Conservation (phyloP, 2,329 filamentous ascomycete species). For the Diplodia seriata region DNA sequence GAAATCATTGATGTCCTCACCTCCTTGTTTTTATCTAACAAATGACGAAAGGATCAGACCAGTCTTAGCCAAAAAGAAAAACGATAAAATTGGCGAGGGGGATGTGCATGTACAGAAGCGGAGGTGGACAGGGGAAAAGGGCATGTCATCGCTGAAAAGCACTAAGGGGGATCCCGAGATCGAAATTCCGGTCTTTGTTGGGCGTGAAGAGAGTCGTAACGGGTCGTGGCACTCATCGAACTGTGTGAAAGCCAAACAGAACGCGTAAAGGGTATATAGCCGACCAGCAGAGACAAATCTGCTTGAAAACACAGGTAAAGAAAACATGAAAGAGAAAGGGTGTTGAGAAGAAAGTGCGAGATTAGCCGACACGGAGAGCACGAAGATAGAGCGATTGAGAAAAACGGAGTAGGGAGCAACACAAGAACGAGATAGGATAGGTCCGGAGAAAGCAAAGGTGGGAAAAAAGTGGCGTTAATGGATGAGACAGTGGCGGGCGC, state of each 20-base stretch:
- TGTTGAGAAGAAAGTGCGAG: not conserved
- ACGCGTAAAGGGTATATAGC: slow-evolving; percentile 32
- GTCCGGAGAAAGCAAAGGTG: slow-evolving; percentile 2
- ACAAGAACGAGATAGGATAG: slow-evolving; percentile 2
- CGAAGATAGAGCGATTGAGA: not conserved
- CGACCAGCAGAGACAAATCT: slow-evolving; percentile 31
- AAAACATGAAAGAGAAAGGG: slow-evolving; percentile 7
- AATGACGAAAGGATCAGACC: slow-evolving; percentile 9
- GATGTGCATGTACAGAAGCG: slow-evolving; percentile 29
- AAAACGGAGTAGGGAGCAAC: not conserved
- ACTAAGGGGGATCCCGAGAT: slow-evolving; percentile 11
- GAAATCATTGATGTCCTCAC: not conserved
- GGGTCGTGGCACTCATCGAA: slow-evolving; percentile 27
- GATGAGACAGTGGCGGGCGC: slow-evolving; percentile 23
- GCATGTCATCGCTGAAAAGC: slow-evolving; percentile 16
- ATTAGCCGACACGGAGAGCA: slow-evolving; percentile 3
- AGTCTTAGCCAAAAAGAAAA: slow-evolving; percentile 15
- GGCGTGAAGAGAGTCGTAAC: slow-evolving; percentile 26
- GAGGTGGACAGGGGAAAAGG: slow-evolving; percentile 2
- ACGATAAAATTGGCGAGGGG: not conserved
- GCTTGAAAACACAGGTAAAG: slow-evolving; percentile 26
- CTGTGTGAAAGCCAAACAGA: slow-evolving; percentile 23
- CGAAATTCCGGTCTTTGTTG: slow-evolving; percentile 20
- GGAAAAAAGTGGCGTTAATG: slow-evolving; percentile 7
- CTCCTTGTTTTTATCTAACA: slow-evolving; percentile 12